Conservation (phyloP, 805 yeast species). For the Sungouiozyma intestinalis region DNA sequence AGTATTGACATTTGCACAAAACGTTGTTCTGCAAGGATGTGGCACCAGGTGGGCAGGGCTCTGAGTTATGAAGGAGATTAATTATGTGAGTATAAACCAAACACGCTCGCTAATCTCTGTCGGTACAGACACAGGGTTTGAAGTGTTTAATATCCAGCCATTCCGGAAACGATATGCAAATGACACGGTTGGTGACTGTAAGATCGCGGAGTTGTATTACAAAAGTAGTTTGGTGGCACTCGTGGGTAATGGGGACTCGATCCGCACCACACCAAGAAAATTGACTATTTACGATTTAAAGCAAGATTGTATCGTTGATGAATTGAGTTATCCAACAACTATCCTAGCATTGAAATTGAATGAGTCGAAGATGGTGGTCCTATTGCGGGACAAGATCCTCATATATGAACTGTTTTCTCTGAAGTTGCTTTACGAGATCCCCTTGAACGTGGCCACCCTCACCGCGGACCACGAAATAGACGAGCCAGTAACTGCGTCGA, state of each 20-base stretch:
- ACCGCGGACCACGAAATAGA: neutral
- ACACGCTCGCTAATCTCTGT: slow-evolving; percentile 60
- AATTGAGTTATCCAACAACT: slow-evolving; percentile 53
- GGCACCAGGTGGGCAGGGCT: no score
- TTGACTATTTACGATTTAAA: slow-evolving; percentile 75
- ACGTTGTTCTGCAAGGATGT: no score
- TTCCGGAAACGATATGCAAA: slow-evolving; percentile 42
- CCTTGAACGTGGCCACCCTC: neutral
- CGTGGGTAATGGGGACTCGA: slow-evolving; percentile 60
- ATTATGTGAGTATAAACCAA: slow-evolving; percentile 59
- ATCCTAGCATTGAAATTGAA: slow-evolving; percentile 54
- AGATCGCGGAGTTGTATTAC: slow-evolving; percentile 63
- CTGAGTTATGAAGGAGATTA: slow-evolving; percentile 21
- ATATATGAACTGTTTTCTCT: slow-evolving; percentile 64
- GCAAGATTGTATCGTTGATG: slow-evolving; percentile 46
- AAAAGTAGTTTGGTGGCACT: slow-evolving; percentile 58
- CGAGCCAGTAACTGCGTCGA: neutral
- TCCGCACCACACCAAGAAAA: slow-evolving; percentile 63
- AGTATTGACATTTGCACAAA: no score
- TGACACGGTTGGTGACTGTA: slow-evolving; percentile 39
- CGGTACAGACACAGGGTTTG: slow-evolving; percentile 47
- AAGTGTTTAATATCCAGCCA: slow-evolving; percentile 59
- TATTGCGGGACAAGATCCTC: slow-evolving; percentile 52
- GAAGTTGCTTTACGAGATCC: slow-evolving; percentile 39
- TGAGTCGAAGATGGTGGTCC: slow-evolving; percentile 51